A percentile compares a stretch with the other conserved stretches of the same genome.
phyloP scores from a whole-genome alignment of 2,329 filamentous ascomycete species.

The Microsporum audouinii region DNA sequence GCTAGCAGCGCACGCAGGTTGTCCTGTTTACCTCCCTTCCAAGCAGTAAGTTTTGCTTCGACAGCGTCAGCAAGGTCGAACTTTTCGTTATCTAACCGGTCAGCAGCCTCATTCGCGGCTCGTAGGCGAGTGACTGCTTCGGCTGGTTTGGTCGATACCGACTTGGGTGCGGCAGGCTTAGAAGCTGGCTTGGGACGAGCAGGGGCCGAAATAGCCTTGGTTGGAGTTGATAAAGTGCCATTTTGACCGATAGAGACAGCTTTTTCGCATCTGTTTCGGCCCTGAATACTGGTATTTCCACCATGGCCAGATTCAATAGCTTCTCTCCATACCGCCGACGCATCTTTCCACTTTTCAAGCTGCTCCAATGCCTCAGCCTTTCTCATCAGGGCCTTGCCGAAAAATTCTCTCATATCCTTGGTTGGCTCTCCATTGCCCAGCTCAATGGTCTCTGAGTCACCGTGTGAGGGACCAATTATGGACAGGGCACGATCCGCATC shows the following conservation, averaged over 20 bases:
- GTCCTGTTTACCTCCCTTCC: constrained; percentile 85
- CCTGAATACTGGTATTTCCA: constrained; percentile 71
- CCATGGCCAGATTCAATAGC: constrained; percentile 78
- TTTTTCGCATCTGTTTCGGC: constrained; percentile 79
- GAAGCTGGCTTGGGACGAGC: constrained; percentile 24
- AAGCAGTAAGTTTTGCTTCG: constrained; percentile 63
- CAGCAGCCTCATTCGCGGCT: constrained; percentile 73
- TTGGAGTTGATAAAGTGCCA: constrained; percentile 36
- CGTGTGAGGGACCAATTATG: constrained; percentile 67
- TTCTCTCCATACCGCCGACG: constrained; percentile 64
- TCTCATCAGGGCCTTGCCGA: constrained; percentile 81
- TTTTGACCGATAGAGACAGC: constrained; percentile 57
- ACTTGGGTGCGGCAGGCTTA: constrained; percentile 29
- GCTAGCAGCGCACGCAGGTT: constrained; percentile 80
- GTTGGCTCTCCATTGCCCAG: constrained; percentile 51
- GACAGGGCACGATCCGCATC: constrained; percentile 73
- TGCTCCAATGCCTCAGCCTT: constrained; percentile 94
- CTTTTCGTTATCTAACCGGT: constrained; percentile 81
- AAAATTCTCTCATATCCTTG: constrained; percentile 87
- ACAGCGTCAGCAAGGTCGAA: constrained; percentile 79
- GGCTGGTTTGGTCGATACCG: constrained; percentile 39
- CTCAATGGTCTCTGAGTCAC: constrained; percentile 68
- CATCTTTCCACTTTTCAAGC: constrained; percentile 87
- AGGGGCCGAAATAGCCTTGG: constrained; percentile 22
- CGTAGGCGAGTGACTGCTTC: constrained; percentile 75